Evolutionary conservation across 441 rosid species (phyloP).

Genomic region (Corymbia calophylla): DNA sequence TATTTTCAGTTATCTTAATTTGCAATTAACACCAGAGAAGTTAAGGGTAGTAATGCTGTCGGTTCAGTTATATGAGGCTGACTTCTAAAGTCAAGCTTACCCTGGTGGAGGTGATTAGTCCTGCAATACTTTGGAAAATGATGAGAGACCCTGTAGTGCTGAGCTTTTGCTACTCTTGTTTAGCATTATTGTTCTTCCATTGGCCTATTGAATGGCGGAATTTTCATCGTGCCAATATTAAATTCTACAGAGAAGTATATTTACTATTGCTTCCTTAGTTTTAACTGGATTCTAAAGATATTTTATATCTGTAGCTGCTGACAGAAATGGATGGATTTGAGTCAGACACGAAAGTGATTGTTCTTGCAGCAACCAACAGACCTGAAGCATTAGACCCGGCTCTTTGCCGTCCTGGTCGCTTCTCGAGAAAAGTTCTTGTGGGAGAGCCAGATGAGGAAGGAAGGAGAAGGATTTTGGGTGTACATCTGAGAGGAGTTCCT

Average conservation of each 20-base stretch:
- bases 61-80: background rate
- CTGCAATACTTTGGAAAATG: background rate
- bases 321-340: constrained; percentile 98
- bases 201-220: background rate
- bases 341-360: constrained; percentile 59
- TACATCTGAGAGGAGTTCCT: constrained; percentile 66
- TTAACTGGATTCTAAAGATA: background rate
- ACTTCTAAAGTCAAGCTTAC: background rate
- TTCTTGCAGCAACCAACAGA: constrained; percentile 68
- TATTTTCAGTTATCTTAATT: background rate
- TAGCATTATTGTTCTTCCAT: background rate
- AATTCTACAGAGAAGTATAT: background rate
- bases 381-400: constrained; percentile 73
- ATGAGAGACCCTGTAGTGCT: background rate
- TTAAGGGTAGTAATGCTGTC: background rate
- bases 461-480: constrained; percentile 54
- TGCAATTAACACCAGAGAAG: background rate
- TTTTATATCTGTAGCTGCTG: constrained; percentile 60
- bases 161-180: background rate
- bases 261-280: background rate
- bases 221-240: background rate
- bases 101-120: background rate
- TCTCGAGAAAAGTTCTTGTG: constrained; percentile 67
- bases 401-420: constrained; percentile 73
- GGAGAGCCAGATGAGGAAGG: constrained; percentile 79